These are phyloP conservation scores for Solanum sejunctum DNA, from an alignment of 257 asterid species.

Conservation along the genomic window DNA sequence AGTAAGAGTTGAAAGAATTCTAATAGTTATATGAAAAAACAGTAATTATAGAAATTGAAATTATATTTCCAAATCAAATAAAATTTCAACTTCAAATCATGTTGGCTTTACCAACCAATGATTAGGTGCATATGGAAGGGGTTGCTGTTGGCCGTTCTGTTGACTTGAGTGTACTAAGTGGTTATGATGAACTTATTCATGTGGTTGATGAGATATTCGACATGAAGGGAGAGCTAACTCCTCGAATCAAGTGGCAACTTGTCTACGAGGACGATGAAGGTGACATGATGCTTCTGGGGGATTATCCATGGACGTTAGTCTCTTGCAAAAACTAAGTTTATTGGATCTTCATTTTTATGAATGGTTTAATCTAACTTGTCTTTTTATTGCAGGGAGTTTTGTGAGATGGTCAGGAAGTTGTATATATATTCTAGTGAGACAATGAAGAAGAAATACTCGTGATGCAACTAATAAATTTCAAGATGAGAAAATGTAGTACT, in stretches of 20 bases:
- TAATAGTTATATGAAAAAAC: no score
- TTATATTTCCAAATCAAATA: no score
- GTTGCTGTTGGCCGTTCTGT: constrained; percentile 65
- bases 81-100: no score
- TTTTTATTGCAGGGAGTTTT: constrained; percentile 48
- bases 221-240: constrained; percentile 52
- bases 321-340: background rate
- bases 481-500: background rate
- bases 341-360: background rate
- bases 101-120: no score
- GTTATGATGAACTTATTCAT: constrained; percentile 44
- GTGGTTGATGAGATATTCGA: constrained; percentile 58
- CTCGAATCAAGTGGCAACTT: constrained; percentile 51
- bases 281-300: constrained; percentile 82
- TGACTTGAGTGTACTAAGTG: constrained; percentile 42
- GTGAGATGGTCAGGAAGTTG: constrained; percentile 57
- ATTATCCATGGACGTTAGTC: constrained; percentile 71
- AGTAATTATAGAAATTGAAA: no score
- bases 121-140: constrained; percentile 79
- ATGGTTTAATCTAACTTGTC: background rate
- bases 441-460: constrained; percentile 55
- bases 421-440: constrained; percentile 53
- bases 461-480: constrained; percentile 12
- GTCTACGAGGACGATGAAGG: constrained; percentile 67
- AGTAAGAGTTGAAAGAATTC: no score